Evolutionary conservation across 2,329 filamentous ascomycete species (phyloP).

Genomic region (Botrytis cinerea): DNA sequence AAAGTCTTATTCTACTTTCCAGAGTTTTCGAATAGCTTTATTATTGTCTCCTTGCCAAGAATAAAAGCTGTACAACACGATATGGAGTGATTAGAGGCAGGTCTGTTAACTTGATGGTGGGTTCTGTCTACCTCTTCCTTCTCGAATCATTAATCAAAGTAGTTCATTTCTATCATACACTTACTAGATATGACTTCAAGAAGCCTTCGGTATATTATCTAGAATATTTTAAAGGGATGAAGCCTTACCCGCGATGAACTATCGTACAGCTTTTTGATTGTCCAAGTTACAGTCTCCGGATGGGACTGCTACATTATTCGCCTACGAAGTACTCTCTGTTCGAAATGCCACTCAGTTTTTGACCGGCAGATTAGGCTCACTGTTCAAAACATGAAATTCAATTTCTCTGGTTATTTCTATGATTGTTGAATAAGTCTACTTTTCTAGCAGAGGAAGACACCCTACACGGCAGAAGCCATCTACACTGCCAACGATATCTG

Average conservation of each 20-base stretch:
- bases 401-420: neutral
- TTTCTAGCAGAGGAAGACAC: neutral
- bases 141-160: neutral
- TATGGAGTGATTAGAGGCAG: neutral
- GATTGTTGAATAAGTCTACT: neutral
- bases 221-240: neutral
- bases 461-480: neutral
- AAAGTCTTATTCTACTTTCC: too few relatives aligned
- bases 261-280: neutral
- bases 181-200: neutral
- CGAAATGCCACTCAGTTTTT: neutral
- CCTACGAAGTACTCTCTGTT: neutral
- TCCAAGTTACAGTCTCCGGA: neutral
- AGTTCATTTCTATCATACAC: neutral
- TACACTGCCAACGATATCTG: neutral
- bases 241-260: too few relatives aligned
- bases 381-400: neutral
- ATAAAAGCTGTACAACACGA: neutral
- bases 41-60: too few relatives aligned
- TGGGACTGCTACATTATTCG: neutral
- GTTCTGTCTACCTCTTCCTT: neutral
- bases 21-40: neutral
- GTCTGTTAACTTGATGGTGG: neutral
- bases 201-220: neutral
- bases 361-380: neutral